Evolutionary conservation across 192 early-diverging fungal species (phyloP), one percentile per base, ranked within the genome.

Genomic region (Paraglomus brasilianum): DNA sequence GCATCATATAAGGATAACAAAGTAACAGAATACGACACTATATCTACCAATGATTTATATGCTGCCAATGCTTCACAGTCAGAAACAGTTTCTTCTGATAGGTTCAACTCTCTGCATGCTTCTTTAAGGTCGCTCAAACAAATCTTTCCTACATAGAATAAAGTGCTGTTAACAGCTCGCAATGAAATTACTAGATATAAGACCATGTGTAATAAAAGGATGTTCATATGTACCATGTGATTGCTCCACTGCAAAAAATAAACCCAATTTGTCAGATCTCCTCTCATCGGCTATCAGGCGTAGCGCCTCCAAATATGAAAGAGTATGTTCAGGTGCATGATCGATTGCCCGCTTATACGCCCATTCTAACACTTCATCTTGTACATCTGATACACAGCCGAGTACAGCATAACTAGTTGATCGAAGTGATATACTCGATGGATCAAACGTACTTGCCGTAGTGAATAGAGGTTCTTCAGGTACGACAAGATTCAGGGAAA

Each of bases 281-380:
- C 47, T 66, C 41, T 66, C 63, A 36, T 38, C 19, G 3, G 30
- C 47, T 14, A 66, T 10, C 41, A 50, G 36, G 50, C 19, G 42
- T 66, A 66, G 36, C 10, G 63, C 24, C 39, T 66, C 46, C 22
- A 66, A 66, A 51, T 66, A 66, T 49, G 47, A 30, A 11, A 48
- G 47, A 51, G 14, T 50, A 40, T 41, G 47, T 50, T 49, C 63
- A 4, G 46, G 46, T 11, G 19, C 1, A n/a, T 66, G 46, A 8
- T 40, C 8, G 15, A 51, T 39, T 36, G 15, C 45, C 5, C 36
- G 36, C 1, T 48, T 48, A 66, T 66, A 66, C 8, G 46, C 36
- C 47, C 47, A 48, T 8, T n/a, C 39, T 15, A 66, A 36, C 38
- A 19, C 50, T 17, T 40, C 13, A 39, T 66, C 63, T 21, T 66